Conservation (phyloP, 179 eudicot genomes). For the Actinidia arguta region DNA sequence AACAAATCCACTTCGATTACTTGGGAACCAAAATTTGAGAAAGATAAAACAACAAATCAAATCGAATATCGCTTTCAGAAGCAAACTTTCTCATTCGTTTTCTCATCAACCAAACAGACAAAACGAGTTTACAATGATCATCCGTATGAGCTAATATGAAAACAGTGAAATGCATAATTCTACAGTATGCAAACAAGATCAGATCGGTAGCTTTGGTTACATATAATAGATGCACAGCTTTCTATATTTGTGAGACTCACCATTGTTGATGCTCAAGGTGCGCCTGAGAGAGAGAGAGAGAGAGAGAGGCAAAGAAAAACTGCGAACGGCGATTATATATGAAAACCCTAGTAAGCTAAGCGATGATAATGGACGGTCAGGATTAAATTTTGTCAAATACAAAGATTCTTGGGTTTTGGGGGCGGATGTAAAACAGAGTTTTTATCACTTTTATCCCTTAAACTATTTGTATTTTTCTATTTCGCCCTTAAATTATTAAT, state of each 20-base stretch:
- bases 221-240: neutral
- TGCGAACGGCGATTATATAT: slow-evolving; percentile 8
- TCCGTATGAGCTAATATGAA: neutral
- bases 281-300: neutral
- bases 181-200: neutral
- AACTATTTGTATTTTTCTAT: too few species aligned
- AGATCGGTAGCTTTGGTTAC: neutral
- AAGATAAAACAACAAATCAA: too few species aligned
- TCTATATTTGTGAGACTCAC: slow-evolving; percentile 14
- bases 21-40: too few species aligned
- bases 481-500: too few species aligned
- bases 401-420: too few species aligned
- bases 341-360: slow-evolving; percentile 20
- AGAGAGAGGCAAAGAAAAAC: neutral
- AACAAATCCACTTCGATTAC: too few species aligned
- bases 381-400: slow-evolving; percentile 1
- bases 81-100: too few species aligned
- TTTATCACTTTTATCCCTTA: too few species aligned
- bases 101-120: too few species aligned
- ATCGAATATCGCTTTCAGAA: too few species aligned
- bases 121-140: too few species aligned
- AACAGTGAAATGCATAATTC: neutral
- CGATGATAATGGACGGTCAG: slow-evolving; percentile 3
- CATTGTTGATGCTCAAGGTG: slow-evolving; percentile 12
- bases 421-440: too few species aligned